Evolutionary conservation across 805 yeast genomes (phyloP), one percentile per base, ranked within the genome.

Genomic region (Brettanomyces nanus): DNA sequence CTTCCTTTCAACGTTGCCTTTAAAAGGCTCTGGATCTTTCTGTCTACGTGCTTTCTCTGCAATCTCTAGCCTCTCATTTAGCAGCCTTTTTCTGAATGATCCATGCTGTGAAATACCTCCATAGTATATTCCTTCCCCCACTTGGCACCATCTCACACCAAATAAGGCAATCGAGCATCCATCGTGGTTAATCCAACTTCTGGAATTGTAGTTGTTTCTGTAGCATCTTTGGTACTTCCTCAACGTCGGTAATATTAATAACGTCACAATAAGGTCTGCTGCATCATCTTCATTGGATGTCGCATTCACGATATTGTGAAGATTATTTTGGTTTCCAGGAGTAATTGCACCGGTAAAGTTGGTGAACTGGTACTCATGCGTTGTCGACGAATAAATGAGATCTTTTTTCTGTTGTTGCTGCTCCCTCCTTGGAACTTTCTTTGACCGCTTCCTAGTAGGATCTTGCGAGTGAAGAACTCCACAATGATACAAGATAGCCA

Each of bases 151-250:
- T 46, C 65, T 63, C 31, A 77, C 77, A 35, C 61, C 64, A 45
- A 71, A 73, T 3, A 92, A 63, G 4, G 80, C 77, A 39, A 70
- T 66, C 28, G 95, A 81, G 32, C 78, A 69, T 1, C 98, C 98
- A 52, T 83, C 85, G 54, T 90, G 98, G 9, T 66, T 19, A 6
- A 17, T 52, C 97, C 97, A 90, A 3, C 74, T 58, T 36, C 97
- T 69, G 1, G 95, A 76, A 50, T 77, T 75, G 43, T 89, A 61
- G 5, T 83, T 89, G 57, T 83, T 68, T 34, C 83, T 69, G 52
- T 58, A 78, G 27, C 71, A 64, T 1, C 95, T 94, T 15, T 61
- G 56, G 52, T 92, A 90, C 26, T 51, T 43, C n/a, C 65, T 63
- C 33, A 92, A 62, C 2, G 74, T 62, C 1, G 97, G 97, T 35